Base-by-base conservation (phyloP, 805 yeast genomes). In the Sugiyamaella qingdaonensis region DNA sequence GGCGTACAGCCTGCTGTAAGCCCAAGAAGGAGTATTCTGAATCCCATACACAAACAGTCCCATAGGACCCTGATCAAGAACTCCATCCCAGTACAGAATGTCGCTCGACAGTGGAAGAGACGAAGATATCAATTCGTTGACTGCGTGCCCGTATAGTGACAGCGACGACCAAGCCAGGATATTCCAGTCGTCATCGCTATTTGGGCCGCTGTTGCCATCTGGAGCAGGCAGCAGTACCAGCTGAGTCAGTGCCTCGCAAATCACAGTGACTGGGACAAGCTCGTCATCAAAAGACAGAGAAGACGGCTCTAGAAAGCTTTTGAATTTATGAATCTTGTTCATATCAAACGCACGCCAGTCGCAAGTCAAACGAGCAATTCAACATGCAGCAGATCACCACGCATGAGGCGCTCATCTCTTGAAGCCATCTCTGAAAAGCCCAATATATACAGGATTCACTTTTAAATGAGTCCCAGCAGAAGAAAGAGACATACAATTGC, bases 51-150 rank as follows among this genome's bases (percentile, higher is more conserved):
- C 16, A 2, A 63, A 47, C 14, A 68, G 54, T 29, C 71, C 68
- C 16, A 62, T 57, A 1, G 62, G 48, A 41, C 55, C 63, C 3
- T 76, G 71, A 10, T 69, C 59, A 2, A 70, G 58, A 0, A 73
- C 62, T 1, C 64, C 48, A 27, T 78, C 78, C 72, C 77, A 80
- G 60, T 79, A 81, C 32, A 66, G 65, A n/a, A 78, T 58, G 56
- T 76, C 78, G 39, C 73, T 73, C 19, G 67, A 54, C 11, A 78
- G 57, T 8, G 78, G 76, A 3, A 77, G 56, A 1, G 84, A 78
- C 13, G 68, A 65, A 5, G 61, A 60, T 36, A 80, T 61, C 27
- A 79, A 58, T 1, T 64, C 56, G 29, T 72, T 64, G 16, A 72
- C 57, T 5, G 68, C 51, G 16, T 64, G 61, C 16, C 73, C 74